Conservation (phyloP, 352 stramenopile genomes). For the Pythium myriotylum region DNA sequence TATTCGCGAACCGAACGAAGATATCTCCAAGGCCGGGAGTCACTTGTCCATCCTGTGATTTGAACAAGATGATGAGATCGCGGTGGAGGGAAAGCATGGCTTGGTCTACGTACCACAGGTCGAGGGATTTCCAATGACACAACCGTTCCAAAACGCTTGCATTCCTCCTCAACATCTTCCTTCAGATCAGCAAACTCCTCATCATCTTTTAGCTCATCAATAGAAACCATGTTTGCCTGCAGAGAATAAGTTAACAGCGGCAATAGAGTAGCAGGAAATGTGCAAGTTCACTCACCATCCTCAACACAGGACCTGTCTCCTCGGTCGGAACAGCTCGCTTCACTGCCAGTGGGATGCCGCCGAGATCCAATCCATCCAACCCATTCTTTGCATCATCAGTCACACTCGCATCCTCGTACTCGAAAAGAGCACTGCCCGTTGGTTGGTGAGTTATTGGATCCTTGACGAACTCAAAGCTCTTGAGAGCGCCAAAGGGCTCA, state of each 20-base stretch:
- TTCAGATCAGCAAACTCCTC: slow-evolving; percentile 87
- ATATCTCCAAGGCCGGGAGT: slow-evolving; percentile 75
- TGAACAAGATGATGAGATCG: not conserved
- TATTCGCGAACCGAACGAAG: slow-evolving; percentile 75
- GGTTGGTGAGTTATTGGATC: slow-evolving; percentile 50
- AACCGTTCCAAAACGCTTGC: slow-evolving; percentile 83
- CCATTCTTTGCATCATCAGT: slow-evolving; percentile 65
- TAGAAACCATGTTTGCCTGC: slow-evolving; percentile 81
- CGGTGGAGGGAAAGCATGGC: not conserved
- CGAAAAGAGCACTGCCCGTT: slow-evolving; percentile 76
- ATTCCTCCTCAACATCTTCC: slow-evolving; percentile 90
- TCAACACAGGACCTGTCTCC: slow-evolving; percentile 58
- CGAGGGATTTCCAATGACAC: slow-evolving; percentile 76
- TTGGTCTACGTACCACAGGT: slow-evolving; percentile 54
- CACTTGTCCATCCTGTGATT: slow-evolving; percentile 53
- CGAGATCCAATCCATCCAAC: slow-evolving; percentile 80
- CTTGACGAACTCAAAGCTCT: slow-evolving; percentile 67
- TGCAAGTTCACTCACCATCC: slow-evolving; percentile 48
- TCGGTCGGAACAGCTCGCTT: slow-evolving; percentile 53
- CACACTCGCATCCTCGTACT: slow-evolving; percentile 69
- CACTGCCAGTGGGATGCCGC: slow-evolving; percentile 64
- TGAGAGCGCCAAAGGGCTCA: slow-evolving; percentile 78
- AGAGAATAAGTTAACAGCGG: slow-evolving; percentile 5
- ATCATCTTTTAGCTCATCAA: slow-evolving; percentile 85
- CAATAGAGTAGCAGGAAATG: not conserved